Conservation (phyloP, 2,329 filamentous ascomycete species). For the Colletotrichum sp. region DNA sequence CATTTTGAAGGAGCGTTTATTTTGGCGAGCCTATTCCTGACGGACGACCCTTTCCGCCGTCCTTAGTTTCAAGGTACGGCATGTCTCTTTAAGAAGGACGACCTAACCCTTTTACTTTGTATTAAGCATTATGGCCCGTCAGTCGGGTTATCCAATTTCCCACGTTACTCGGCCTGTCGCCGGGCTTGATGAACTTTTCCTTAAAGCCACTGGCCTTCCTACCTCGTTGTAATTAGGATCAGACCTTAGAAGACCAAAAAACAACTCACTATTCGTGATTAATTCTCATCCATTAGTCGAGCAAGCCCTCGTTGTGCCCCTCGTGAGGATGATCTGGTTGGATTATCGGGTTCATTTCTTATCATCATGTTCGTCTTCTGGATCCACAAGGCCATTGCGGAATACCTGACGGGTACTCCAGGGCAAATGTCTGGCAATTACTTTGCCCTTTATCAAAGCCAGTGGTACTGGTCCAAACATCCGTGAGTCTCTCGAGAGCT, state of each 20-base stretch:
- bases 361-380: constrained; percentile 13
- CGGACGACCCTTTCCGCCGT: neutral
- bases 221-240: constrained; percentile 21
- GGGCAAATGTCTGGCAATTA: constrained; percentile 67
- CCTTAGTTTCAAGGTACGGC: neutral
- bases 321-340: neutral
- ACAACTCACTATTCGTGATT: constrained; percentile 1
- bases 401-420: constrained; percentile 57
- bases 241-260: constrained; percentile 20
- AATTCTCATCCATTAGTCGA: neutral
- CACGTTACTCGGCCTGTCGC: constrained; percentile 7
- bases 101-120: constrained; percentile 27
- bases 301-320: too few species aligned
- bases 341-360: neutral
- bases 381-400: constrained; percentile 44
- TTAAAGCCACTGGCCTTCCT: constrained; percentile 8
- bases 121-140: constrained; percentile 22
- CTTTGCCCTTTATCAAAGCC: constrained; percentile 83
- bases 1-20: constrained; percentile 21
- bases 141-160: constrained; percentile 10
- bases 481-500: constrained; percentile 84
- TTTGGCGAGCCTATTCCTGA: neutral
- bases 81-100: neutral
- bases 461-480: constrained; percentile 86
- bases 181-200: constrained; percentile 16